These are phyloP conservation scores for Picochlorum sp. DNA, from an alignment of 139 green algal genomes.

Conservation along the genomic window DNA sequence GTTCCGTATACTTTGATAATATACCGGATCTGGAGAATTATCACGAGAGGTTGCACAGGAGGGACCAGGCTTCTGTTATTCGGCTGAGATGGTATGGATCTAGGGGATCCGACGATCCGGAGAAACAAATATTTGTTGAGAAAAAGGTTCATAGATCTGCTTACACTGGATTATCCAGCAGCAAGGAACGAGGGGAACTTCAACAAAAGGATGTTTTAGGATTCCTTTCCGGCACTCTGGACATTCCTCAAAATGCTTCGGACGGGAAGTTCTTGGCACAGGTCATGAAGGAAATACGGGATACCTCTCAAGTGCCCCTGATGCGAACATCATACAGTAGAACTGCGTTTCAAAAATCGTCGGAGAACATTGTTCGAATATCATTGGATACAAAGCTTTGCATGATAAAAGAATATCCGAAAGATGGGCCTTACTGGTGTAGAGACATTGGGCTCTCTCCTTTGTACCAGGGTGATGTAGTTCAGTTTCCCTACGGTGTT, in stretches of 20 bases:
- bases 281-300: constrained; percentile 47
- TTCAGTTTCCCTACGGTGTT: constrained; percentile 69
- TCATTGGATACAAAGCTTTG: constrained; percentile 48
- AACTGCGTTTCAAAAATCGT: constrained; percentile 57
- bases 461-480: constrained; percentile 7
- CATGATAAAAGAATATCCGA: constrained; percentile 39
- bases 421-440: neutral
- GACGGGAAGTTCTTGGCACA: constrained; percentile 55
- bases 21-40: constrained; percentile 39
- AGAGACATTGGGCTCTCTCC: constrained; percentile 14
- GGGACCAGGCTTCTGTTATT: constrained; percentile 46
- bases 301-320: constrained; percentile 26
- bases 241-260: constrained; percentile 22
- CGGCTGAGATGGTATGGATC: constrained; percentile 52
- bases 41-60: constrained; percentile 40
- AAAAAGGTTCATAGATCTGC: constrained; percentile 67
- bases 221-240: constrained; percentile 61
- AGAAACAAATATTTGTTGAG: constrained; percentile 69
- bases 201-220: constrained; percentile 33
- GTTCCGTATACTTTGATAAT: constrained; percentile 67
- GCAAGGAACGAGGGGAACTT: constrained; percentile 49
- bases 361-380: constrained; percentile 37
- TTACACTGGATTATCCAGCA: constrained; percentile 51
- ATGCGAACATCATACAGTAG: constrained; percentile 61
- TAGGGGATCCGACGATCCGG: neutral